Conservation (phyloP, 73 alveolate species). For the Tetrahymena elliotti region DNA sequence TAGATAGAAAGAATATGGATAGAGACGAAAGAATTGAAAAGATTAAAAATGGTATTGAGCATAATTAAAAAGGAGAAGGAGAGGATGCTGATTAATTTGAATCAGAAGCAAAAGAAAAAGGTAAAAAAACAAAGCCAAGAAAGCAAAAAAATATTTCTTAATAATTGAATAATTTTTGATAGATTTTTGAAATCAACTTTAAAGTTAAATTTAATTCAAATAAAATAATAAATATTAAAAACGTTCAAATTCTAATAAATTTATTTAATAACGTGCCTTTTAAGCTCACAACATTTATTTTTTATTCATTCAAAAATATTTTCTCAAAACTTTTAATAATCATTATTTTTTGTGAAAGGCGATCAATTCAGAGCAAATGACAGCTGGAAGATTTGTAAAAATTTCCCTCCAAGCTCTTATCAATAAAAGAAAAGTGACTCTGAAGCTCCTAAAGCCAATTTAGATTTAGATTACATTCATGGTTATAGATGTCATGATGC, state of each 20-base stretch:
- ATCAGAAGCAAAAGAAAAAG: conserved; percentile 1
- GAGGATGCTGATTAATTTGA: conserved; percentile 10
- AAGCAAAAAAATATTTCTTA: neutral
- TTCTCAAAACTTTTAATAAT: no score
- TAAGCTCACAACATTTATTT: no score
- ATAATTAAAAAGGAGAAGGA: conserved; percentile 7
- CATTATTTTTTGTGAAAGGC: neutral
- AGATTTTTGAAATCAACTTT: neutral
- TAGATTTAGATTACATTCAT: conserved; percentile 90
- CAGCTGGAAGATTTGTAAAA: conserved; percentile 1
- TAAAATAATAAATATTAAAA: no score
- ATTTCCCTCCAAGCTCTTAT: conserved; percentile 63
- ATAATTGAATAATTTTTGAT: no score
- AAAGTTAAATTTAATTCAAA: no score
- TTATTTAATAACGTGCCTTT: neutral
- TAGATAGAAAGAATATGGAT: conserved; percentile 29
- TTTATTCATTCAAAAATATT: no score
- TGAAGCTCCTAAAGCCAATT: conserved; percentile 88
- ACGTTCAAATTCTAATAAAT: neutral
- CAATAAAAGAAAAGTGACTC: conserved; percentile 79
- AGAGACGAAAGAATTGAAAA: conserved; percentile 46
- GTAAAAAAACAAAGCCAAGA: neutral
- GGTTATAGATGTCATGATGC: conserved; percentile 99
- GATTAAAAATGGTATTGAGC: conserved; percentile 42
- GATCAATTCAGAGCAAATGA: neutral